These are phyloP conservation scores for Rhodotorula toruloides DNA, from an alignment of 768 basidiomycete genomes.

Conservation along the genomic window DNA sequence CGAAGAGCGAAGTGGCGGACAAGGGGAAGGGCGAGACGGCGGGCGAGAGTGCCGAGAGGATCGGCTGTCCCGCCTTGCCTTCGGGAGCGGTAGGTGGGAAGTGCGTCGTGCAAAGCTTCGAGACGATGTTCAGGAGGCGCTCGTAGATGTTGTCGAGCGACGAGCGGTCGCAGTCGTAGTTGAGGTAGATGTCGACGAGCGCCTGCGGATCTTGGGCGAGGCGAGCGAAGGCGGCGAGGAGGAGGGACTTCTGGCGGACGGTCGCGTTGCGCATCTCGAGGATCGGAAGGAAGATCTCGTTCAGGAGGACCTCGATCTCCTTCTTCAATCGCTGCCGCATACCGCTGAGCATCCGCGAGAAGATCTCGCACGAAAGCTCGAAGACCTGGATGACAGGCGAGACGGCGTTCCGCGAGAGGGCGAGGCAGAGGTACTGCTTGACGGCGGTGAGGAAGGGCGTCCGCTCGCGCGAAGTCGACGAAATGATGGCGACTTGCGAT, in stretches of 20 bases:
- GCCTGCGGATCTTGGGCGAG: constrained; percentile 95
- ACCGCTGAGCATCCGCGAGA: constrained; percentile 90
- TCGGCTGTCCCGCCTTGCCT: constrained; percentile 20
- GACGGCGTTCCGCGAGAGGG: constrained; percentile 88
- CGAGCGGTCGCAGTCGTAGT: constrained; percentile 95
- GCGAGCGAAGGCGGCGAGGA: constrained; percentile 73
- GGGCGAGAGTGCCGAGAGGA: constrained; percentile 24
- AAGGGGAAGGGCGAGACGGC: constrained; percentile 51
- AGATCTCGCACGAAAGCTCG: constrained; percentile 95
- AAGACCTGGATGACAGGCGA: constrained; percentile 94
- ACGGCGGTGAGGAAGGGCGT: constrained; percentile 87
- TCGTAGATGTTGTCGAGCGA: constrained; percentile 97
- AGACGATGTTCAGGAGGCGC: constrained; percentile 90
- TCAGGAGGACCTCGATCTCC: constrained; percentile 97
- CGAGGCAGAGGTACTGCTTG: constrained; percentile 91
- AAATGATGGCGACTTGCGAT: constrained; percentile 81
- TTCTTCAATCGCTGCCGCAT: constrained; percentile 98
- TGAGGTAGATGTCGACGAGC: constrained; percentile 94
- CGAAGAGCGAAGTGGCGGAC: constrained; percentile 54
- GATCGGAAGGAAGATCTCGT: constrained; percentile 97
- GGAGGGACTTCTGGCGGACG: constrained; percentile 86
- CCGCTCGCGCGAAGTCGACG: constrained; percentile 77
- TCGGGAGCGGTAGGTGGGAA: constrained; percentile 43
- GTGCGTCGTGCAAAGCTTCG: constrained; percentile 71
- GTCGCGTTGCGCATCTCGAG: constrained; percentile 97